Conservation (phyloP, 805 yeast genomes). For the Cyberlindnera maritima region DNA sequence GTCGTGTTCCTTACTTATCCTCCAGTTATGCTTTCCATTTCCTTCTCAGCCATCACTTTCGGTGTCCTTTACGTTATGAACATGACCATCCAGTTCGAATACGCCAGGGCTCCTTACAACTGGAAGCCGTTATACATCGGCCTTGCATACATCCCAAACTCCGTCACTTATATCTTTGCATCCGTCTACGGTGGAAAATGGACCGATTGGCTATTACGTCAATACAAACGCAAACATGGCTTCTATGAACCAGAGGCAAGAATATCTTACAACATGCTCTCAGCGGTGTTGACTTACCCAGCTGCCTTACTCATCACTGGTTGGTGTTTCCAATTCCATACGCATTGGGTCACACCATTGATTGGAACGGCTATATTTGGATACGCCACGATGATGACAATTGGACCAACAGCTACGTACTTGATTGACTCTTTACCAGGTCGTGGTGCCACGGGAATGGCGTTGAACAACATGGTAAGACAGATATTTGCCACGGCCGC, state of each 20-base stretch:
- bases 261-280: constrained; percentile 67
- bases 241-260: constrained; percentile 73
- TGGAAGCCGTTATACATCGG: constrained; percentile 68
- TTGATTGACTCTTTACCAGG: constrained; percentile 85
- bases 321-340: constrained; percentile 68
- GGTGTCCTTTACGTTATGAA: constrained; percentile 70
- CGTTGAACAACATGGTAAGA: constrained; percentile 72
- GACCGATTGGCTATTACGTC: constrained; percentile 60
- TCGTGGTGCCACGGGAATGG: constrained; percentile 85
- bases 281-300: constrained; percentile 63
- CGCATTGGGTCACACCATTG: constrained; percentile 76
- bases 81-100: constrained; percentile 64
- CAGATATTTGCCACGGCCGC: constrained; percentile 74
- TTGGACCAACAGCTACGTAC: constrained; percentile 78
- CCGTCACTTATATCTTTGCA: constrained; percentile 71
- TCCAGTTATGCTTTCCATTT: constrained; percentile 65
- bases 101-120: constrained; percentile 64
- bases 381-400: constrained; percentile 77
- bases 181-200: constrained; percentile 80
- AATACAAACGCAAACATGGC: constrained; percentile 60
- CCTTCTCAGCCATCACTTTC: constrained; percentile 70
- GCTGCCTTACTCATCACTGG: constrained; percentile 72
- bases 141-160: constrained; percentile 77
- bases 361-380: constrained; percentile 83
- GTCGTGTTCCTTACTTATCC: constrained; percentile 63